Base-by-base conservation (phyloP, 2,329 filamentous ascomycete genomes). In the Domatiomyces globalis region DNA sequence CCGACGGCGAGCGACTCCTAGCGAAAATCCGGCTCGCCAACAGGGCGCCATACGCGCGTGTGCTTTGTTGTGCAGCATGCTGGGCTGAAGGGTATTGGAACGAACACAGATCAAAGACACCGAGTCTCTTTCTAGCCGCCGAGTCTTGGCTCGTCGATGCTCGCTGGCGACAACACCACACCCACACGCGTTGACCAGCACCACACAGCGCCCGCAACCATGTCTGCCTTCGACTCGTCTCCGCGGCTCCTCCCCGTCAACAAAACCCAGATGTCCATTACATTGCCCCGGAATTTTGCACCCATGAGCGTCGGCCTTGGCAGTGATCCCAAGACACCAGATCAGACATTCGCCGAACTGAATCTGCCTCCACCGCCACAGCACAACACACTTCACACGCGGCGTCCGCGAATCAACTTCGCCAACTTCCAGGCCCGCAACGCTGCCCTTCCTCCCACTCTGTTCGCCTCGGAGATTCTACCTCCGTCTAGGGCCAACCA, bases 261-360 rank as follows among this genome's bases (percentile, higher is more conserved):
- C 12, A 67, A 64, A 54, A 60, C 62, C 49, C 66, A 64, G 18
- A 62, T 71, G 49, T 72, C 70, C 52, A 69, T 69, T 50, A 73
- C 70, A 20, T 60, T 73, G 22, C 70, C 70, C 25, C 71, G 72
- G 56, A 71, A 71, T 60, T 73, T 73, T 59, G 70, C 67, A 9
- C 59, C 59, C 18, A 43, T 59, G 22, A 69, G 70, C 47, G 63
- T 67, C 49, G 65, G 65, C 47, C 58, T 60, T 48, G 58, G 60
- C 43, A 63, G 63, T 29, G 64, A 64, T 51, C 70, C 70, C 20
- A 69, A 61, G 56, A 73, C 70, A 15, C 70, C 70, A 52, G 66
- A 71, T 54, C 69, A 66, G 53, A 61, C 65, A 15, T 64, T 65
- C 10, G 58, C 62, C 36, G 63, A 67, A 50, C 61, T 68, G 27